Conservation (phyloP, 192 early-diverging fungal species). For the Linderina pennispora region DNA sequence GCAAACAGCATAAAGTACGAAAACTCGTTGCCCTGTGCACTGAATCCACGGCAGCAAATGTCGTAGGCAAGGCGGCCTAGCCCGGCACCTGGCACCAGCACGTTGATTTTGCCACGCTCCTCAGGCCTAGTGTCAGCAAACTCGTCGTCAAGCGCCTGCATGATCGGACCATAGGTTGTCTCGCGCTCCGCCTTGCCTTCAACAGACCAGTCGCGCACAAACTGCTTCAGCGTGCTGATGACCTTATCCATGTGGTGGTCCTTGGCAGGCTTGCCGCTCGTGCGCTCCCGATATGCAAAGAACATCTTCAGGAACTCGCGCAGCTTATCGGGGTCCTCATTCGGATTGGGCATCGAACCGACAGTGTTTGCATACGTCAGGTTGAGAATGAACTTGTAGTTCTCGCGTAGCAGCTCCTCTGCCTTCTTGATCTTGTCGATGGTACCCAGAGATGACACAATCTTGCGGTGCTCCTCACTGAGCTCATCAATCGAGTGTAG, state of each 20-base stretch:
- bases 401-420: constrained; percentile 55
- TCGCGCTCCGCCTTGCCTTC: constrained; percentile 78
- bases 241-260: constrained; percentile 86
- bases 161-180: constrained; percentile 74
- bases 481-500: constrained; percentile 55
- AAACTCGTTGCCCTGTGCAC: constrained; percentile 90
- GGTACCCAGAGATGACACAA: constrained; percentile 45
- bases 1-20: constrained; percentile 94
- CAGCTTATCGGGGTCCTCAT: constrained; percentile 3
- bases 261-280: constrained; percentile 35
- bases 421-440: constrained; percentile 58
- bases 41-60: constrained; percentile 72
- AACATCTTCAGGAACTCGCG: constrained; percentile 23
- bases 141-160: constrained; percentile 59
- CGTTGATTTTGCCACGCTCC: constrained; percentile 52
- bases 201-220: constrained; percentile 90
- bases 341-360: constrained; percentile 18
- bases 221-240: constrained; percentile 82
- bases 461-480: constrained; percentile 55
- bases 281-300: constrained; percentile 7
- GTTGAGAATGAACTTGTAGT: constrained; percentile 47
- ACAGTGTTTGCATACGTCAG: constrained; percentile 21
- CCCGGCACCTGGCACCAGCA: constrained; percentile 95
- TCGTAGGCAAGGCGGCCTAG: constrained; percentile 92
- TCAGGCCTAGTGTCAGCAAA: constrained; percentile 32